A percentile compares a stretch with the other conserved stretches of the same genome.
Evolutionary conservation across 805 yeast genomes (phyloP).

Genomic region (Maudiozyma barnettii): DNA sequence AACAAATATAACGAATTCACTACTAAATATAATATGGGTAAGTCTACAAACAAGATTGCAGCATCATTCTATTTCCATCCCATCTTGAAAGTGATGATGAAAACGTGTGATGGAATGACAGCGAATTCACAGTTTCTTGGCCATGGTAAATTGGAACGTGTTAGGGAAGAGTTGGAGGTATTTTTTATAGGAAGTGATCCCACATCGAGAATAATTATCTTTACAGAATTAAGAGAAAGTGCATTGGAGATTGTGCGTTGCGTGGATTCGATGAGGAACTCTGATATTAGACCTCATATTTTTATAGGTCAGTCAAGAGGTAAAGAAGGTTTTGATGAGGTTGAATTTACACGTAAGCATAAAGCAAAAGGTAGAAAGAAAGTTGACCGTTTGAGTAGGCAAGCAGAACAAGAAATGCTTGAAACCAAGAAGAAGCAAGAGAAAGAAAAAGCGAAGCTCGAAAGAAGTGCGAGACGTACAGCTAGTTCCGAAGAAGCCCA

Average conservation of each 20-base stretch:
- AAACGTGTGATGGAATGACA: conserved; percentile 37
- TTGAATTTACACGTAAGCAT: conserved; percentile 35
- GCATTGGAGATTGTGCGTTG: conserved; percentile 76
- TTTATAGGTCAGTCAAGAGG: conserved; percentile 89
- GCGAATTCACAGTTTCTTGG: conserved; percentile 34
- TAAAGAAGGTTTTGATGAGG: conserved; percentile 59
- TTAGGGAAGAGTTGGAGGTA: conserved; percentile 45
- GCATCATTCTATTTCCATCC: conserved; percentile 52
- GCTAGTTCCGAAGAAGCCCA: conserved; percentile 71
- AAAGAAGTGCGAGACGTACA: conserved; percentile 34
- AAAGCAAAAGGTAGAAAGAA: conserved; percentile 38
- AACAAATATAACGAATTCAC: conserved; percentile 51
- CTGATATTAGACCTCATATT: conserved; percentile 56
- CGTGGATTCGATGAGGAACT: conserved; percentile 36
- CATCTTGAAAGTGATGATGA: conserved; percentile 36
- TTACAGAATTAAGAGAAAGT: conserved; percentile 82
- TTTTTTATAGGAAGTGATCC: conserved; percentile 41
- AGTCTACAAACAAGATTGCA: conserved; percentile 54
- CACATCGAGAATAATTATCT: conserved; percentile 71
- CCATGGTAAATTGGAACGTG: conserved; percentile 63
- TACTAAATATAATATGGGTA: conserved; percentile 47
- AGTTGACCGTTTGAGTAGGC: conserved; percentile 26
- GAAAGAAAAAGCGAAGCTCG: conserved; percentile 27
- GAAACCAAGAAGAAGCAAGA: conserved; percentile 27
- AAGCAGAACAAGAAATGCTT: conserved; percentile 25